Base-by-base conservation (phyloP, 1,284 basidiomycete genomes). In the Cerioporus squamosus region DNA sequence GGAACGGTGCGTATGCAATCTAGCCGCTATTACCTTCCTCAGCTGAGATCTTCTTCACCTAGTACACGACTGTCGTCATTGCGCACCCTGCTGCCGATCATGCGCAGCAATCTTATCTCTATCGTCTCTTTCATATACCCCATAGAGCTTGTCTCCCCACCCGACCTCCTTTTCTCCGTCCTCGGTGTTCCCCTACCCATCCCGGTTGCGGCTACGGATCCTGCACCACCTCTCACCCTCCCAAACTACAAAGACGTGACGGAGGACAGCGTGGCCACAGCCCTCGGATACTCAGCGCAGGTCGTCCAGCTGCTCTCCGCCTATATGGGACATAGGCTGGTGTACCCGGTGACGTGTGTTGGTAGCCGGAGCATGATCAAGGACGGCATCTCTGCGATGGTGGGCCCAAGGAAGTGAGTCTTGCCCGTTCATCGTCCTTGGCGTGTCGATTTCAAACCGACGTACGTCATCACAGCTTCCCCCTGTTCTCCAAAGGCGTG, bases 341-440 rank as follows among this genome's bases (percentile, higher is more conserved):
- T 92, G 8, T 98, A 98, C 77, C 94, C 95, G 24, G 82, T 98
- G 55, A 95, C 91, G 23, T 95, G 87, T 70, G 83, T 94, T 51
- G 94, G 94, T 5, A 96, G 93, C 64, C 81, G 91, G 57, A 96
- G 93, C 74, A 75, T 95, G 63, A 92, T 98, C 59, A 86, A 87
- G 68, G 95, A 98, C 77, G 90, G 88, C 12, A 95, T 97, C 53
- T 94, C 92, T 55, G 88, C 90, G 7, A 97, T 98, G 90, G 89
- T 95, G 63, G 95, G 96, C 2, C 93, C 95, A 14, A 80, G 95
- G 72, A 91, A 94, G 93, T 95, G 68, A 75, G 89, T 79, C 8
- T 53, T 55, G 29, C 40, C 33, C 22, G 5, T 31, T 33, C 3
- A 49, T 40, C 44, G n/a, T 38, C 57, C 26, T 39, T 44, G 49